Base-by-base conservation (phyloP, 2,329 filamentous ascomycete genomes). In the Magnaporthiopsis rhizophila region DNA sequence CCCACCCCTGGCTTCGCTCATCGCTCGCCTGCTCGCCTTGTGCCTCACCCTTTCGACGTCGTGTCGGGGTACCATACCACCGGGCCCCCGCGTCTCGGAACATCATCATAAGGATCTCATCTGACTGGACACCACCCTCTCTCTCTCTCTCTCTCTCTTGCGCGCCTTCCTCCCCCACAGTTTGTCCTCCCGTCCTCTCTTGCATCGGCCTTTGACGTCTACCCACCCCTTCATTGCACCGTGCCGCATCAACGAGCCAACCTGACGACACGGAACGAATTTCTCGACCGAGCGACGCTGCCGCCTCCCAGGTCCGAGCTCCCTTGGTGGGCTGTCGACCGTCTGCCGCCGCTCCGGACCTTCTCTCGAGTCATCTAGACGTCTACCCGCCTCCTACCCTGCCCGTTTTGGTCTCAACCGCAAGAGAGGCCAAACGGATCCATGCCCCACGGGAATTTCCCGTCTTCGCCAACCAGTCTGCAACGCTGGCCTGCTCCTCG, bases 381-480 rank as follows among this genome's bases (percentile, higher is more conserved):
- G 59, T 61, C 34, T 61, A 61, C 28, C 59, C 59, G 34, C 45
- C 34, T 18, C 59, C 6, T 36, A 2, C 32, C n/a, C 24, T 59
- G 57, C 59, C 24, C 12, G 24, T 26, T 26, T 28, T 61, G 24
- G 59, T 61, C 34, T 38, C 24, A n/a, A 34, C 21, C 26, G 45
- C 30, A 26, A 34, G 13, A 38, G 38, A 34, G 24, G 24, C 34
- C 34, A 61, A 61, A 34, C 28, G 59, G 59, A 34, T 34, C 34
- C 59, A 34, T 34, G 59, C 15, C 59, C 59, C 59, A 34, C 59
- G 30, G 32, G 59, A 21, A 61, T 61, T 34, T 18, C 59, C 34
- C 34, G 38, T 61, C 59, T 61, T 38, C 34, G 38, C 38, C 38
- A 38, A 32, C 59, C 59, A 61, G 34, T 45, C 34, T 61, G 59